Evolutionary conservation across 2,329 filamentous ascomycete species (phyloP), one percentile per base, ranked within the genome.

Genomic region (Cyanodermella asteris): DNA sequence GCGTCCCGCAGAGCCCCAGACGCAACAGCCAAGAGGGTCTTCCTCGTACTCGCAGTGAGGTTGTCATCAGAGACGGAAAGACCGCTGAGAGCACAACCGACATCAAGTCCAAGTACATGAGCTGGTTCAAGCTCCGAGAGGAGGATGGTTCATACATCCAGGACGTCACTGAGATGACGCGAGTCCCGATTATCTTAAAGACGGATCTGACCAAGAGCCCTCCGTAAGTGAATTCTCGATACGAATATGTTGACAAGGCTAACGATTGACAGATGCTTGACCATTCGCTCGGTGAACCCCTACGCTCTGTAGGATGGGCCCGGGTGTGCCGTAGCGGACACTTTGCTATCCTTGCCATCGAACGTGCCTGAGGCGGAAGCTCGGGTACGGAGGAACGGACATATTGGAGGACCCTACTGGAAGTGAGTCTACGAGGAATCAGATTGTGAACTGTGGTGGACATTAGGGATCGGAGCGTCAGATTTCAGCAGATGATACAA

Each of bases 181-280:
- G 84, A 38, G 76, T 97, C 32, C 87, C 87, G n/a, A 76, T 97
- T 37, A 91, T 97, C 47, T 56, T 97, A 43, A 94, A 91, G 71
- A 94, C 87, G 36, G 87, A 97, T 55, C 65, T 97, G 42, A 78
- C 64, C 55, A 97, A 97, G 76, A 94, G 84, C 57, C 87, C 87
- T 55, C 87, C 87, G 82, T 97, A 75, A 71, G 87, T 84, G 33
- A 7, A 31, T 22, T 8, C 18, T 28, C 11, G 8, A 11, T 20
- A 23, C 20, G 14, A 13, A 30, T 8, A 2, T 9, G 20, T 7
- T n/a, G n/a, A n/a, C n/a, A n/a, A n/a, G n/a, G 20, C 14, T 29
- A 21, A 14, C 28, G 28, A 42, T 46, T 33, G 26, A 15, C 33
- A 56, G 51, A 34, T 56, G 53, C 38, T 42, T 58, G 27, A 58